Base-by-base conservation (phyloP, 805 yeast species). In the Ogataea haglerorum region DNA sequence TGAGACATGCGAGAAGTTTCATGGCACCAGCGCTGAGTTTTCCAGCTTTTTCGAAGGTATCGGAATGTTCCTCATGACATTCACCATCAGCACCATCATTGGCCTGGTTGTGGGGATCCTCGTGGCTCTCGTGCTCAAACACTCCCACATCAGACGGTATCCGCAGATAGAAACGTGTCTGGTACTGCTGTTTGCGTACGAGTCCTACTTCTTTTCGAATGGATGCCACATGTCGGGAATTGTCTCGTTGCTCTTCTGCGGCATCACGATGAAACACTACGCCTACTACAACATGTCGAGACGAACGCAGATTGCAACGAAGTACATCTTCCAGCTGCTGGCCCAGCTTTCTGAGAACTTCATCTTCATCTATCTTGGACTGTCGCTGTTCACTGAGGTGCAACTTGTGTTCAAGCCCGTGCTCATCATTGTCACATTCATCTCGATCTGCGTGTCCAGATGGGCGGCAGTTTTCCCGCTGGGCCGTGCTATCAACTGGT, bases 161-260 rank as follows among this genome's bases (percentile, higher is more conserved):
- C 98, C 98, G n/a, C 95, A 89, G 61, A 87, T 93, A 55, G 99
- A 93, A 68, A 86, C 97, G 21, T 95, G 98, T 62, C 61, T 93
- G 40, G 95, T 93, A 21, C 67, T 93, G 32, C 67, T 93, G 51
- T 81, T 90, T 60, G 97, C 98, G 13, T 93, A 93, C 61, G 96
- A 89, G 55, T 88, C 97, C 0, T 93, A 93, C 64, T 93, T 93
- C 70, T 93, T 93, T 64, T 90, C 98, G 30, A 93, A 93, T 58
- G 99, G 99, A 36, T 95, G 98, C 55, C 99, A 95, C 61, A 93
- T 93, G 99, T 90, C 98, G 5, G 99, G 99, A 33, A 91, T 91
- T 49, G 98, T 91, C 6, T 89, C 97, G 2, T 70, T 93, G 50
- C 67, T 93, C 50, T 93, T 93, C 67, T 91, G 97, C 61, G 99